Percentiles rank a stretch among this genome's conserved stretches.
These are phyloP conservation scores for Puccinia coronata DNA, from an alignment of 1,284 basidiomycete species.

Conservation along the genomic window DNA sequence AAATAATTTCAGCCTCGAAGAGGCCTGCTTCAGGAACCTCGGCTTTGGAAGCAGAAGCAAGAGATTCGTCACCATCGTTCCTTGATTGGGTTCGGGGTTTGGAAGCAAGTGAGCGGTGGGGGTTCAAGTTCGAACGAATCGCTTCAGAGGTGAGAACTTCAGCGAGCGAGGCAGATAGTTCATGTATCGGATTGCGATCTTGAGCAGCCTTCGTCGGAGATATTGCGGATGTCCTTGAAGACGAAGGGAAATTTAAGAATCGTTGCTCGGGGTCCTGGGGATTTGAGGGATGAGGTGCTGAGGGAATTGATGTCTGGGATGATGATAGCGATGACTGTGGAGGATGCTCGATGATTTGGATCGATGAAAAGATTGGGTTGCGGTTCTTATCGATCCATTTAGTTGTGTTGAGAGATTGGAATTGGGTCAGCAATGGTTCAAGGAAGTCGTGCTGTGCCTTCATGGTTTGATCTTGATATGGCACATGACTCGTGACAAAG, in stretches of 20 bases:
- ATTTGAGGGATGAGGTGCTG: not conserved
- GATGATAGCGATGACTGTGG: not conserved
- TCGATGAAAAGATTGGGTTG: slow-evolving; percentile 8
- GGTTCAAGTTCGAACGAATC: not conserved
- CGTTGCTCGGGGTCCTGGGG: not conserved
- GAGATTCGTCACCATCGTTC: not conserved
- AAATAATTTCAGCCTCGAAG: slow-evolving; percentile 25
- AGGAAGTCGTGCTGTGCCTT: not conserved
- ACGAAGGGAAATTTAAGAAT: not conserved
- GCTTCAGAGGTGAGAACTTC: slow-evolving; percentile 25
- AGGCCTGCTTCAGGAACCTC: not conserved
- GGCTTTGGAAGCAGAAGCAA: not conserved
- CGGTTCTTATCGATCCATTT: slow-evolving; percentile 8
- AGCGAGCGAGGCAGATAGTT: slow-evolving; percentile 1
- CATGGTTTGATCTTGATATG: not conserved
- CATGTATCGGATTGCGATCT: slow-evolving; percentile 13
- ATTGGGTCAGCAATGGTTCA: not conserved
- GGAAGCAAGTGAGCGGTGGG: not conserved
- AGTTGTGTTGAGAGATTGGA: not conserved
- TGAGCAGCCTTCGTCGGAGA: not conserved
- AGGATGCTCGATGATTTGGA: slow-evolving; percentile 19
- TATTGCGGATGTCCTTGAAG: not conserved
- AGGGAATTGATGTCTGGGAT: not conserved
- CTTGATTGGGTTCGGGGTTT: not conserved
- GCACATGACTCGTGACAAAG: not conserved